These are phyloP conservation scores for Viola odorata DNA, from an alignment of 345 rosid species.

Conservation along the genomic window DNA sequence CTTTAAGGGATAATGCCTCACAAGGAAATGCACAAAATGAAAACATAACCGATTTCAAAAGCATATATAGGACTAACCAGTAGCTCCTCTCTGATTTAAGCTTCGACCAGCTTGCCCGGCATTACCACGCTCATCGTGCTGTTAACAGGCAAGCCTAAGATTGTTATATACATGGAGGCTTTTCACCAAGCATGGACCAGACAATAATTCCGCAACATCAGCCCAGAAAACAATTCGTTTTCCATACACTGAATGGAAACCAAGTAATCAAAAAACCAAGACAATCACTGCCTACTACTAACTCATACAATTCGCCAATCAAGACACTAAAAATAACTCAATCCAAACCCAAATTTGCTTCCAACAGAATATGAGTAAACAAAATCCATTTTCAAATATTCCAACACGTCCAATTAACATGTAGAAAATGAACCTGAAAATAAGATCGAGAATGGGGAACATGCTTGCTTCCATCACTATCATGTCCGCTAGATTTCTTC, in stretches of 20 bases:
- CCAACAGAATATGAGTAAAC: background rate
- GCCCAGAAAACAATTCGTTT: slow-evolving; percentile 38
- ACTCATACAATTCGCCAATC: slow-evolving; percentile 13
- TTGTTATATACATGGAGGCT: slow-evolving; percentile 56
- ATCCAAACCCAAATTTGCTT: background rate
- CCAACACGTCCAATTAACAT: background rate
- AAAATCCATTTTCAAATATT: background rate
- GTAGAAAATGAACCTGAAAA: slow-evolving; percentile 53
- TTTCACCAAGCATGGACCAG: slow-evolving; percentile 36
- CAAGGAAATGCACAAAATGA: background rate
- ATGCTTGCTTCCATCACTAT: slow-evolving; percentile 28
- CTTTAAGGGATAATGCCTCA: background rate
- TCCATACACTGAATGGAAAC: slow-evolving; percentile 38
- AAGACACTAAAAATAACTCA: slow-evolving; percentile 11
- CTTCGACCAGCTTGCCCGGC: slow-evolving; percentile 61
- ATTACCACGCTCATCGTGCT: slow-evolving; percentile 78
- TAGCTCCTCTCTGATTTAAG: slow-evolving; percentile 39
- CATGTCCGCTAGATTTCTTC: slow-evolving; percentile 36
- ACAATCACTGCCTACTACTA: slow-evolving; percentile 7
- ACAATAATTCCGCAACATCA: slow-evolving; percentile 52
- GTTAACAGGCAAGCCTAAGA: slow-evolving; percentile 82
- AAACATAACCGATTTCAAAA: slow-evolving; percentile 6
- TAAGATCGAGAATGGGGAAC: slow-evolving; percentile 46
- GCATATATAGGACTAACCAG: slow-evolving; percentile 41
- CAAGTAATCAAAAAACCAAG: slow-evolving; percentile 29